Evolutionary conservation across 352 stramenopile genomes (phyloP), one percentile per base, ranked within the genome.

Genomic region (Blastocystis sp.): DNA sequence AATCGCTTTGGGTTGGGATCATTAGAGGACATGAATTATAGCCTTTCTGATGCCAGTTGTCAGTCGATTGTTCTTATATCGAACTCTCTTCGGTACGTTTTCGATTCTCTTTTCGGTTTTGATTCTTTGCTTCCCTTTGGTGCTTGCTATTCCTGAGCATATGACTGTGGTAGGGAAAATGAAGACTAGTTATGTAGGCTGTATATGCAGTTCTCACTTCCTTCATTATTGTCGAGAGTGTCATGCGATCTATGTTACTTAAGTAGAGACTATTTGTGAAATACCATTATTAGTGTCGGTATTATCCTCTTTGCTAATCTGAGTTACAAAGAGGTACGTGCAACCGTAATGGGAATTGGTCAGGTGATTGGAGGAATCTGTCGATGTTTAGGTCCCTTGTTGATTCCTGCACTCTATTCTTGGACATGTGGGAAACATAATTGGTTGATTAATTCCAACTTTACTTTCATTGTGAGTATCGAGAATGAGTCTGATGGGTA

Each of bases 301-400:
- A 80, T 80, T 21, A 54, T 80, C n/a, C 27, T 80, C 16, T 59
- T 80, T n/a, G 51, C 69, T 19, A 80, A 80, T 39, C 42, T 80
- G 12, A 80, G 69, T 54, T 80, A 61, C 43, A 80, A 80, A 1
- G 69, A 80, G 43, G 49, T 80, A 14, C 37, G 69, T 11, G 69
- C 32, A 7, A 63, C 51, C 0, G 46, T 63, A 14, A 80, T 80
- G 69, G 69, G 69, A 42, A 63, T 80, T 32, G 69, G 21, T 29
- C 69, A 80, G 21, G 61, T 63, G 6, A 32, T 80, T 21, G 49
- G 69, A 19, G 49, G 69, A 21, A 37, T 80, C 19, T 59, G 35
- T 42, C 39, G 69, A 37, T 80, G 32, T 37, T 61, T 80, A 37
- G 69, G 69, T 24, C 42, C 69, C n/a, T 21, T 80, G 21, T n/a